A percentile compares a stretch with the other conserved stretches of the same genome.
Evolutionary conservation across 2,329 filamentous ascomycete species (phyloP).

Genomic region (Fulvia fulva): DNA sequence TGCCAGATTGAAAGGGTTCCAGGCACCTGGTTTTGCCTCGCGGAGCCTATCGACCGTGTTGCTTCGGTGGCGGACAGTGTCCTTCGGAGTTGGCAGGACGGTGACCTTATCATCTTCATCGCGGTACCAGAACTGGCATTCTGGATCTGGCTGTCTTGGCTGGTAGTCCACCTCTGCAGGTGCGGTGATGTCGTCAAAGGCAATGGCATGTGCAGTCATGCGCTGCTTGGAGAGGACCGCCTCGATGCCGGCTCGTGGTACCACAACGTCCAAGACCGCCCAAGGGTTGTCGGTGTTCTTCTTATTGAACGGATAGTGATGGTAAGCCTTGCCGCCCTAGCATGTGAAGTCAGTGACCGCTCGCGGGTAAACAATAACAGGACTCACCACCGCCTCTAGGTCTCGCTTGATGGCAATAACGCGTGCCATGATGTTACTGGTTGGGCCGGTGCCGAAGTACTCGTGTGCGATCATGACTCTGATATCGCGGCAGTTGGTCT

Average conservation of each 20-base stretch:
- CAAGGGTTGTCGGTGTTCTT: neutral
- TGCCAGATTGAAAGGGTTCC: neutral
- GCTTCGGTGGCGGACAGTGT: neutral
- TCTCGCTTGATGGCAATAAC: neutral
- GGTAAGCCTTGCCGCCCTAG: neutral
- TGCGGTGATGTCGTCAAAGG: neutral
- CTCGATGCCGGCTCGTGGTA: neutral
- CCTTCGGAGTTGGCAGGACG: neutral
- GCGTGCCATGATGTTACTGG: neutral
- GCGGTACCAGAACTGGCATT: neutral
- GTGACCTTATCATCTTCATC: neutral
- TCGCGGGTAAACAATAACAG: neutral
- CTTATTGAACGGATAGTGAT: neutral
- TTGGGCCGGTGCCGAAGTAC: neutral
- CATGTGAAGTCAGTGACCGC: neutral
- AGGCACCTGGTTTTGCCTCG: neutral
- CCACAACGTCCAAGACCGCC: neutral
- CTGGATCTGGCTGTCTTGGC: neutral
- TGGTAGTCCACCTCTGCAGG: neutral
- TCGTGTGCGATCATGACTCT: neutral
- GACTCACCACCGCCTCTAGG: neutral
- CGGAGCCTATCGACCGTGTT: neutral
- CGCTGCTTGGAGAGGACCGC: neutral
- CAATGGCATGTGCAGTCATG: neutral
- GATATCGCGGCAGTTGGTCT: conserved; percentile 2